phyloP scores from a whole-genome alignment of 2,329 filamentous ascomycete genomes.

The Byssoonygena ceratinophila region DNA sequence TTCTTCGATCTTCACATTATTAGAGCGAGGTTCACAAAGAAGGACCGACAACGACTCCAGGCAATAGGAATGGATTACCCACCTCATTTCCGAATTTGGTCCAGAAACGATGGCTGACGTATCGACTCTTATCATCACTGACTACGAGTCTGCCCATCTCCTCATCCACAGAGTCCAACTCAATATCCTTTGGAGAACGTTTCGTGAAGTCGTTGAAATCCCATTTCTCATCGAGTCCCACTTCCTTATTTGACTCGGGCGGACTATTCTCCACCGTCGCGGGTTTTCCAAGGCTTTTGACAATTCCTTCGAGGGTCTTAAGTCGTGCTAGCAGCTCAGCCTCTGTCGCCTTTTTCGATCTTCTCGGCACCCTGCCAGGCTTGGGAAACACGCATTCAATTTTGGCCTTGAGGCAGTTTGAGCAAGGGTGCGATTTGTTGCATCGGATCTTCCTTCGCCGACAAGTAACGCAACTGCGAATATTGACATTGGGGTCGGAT shows the following conservation, averaged over 20 bases:
- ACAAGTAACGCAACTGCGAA: slow-evolving; percentile 39
- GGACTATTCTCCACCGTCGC: background rate
- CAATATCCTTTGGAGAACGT: slow-evolving; percentile 13
- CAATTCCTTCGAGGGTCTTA: slow-evolving; percentile 50
- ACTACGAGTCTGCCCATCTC: slow-evolving; percentile 50
- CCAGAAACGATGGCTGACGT: slow-evolving; percentile 54
- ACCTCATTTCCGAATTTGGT: slow-evolving; percentile 52
- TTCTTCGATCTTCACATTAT: slow-evolving; percentile 45
- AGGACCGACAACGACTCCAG: slow-evolving; percentile 6
- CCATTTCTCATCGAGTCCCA: background rate
- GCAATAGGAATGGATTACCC: background rate
- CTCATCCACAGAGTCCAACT: slow-evolving; percentile 21
- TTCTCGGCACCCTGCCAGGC: slow-evolving; percentile 50
- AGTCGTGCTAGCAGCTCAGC: slow-evolving; percentile 50
- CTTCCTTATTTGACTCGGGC: background rate
- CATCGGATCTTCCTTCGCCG: slow-evolving; percentile 41
- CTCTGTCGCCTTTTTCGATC: slow-evolving; percentile 47
- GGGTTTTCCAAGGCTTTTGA: slow-evolving; percentile 40
- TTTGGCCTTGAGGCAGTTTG: slow-evolving; percentile 39
- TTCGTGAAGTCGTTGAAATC: slow-evolving; percentile 6
- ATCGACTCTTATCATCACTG: slow-evolving; percentile 49
- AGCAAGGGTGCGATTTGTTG: slow-evolving; percentile 40
- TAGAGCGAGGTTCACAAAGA: background rate
- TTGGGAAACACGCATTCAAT: slow-evolving; percentile 54
- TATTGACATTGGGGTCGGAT: slow-evolving; percentile 22